A percentile compares a stretch with the other conserved stretches of the same genome.
phyloP scores from a whole-genome alignment of 2,329 filamentous ascomycete genomes.

The Curvularia verruculosa region DNA sequence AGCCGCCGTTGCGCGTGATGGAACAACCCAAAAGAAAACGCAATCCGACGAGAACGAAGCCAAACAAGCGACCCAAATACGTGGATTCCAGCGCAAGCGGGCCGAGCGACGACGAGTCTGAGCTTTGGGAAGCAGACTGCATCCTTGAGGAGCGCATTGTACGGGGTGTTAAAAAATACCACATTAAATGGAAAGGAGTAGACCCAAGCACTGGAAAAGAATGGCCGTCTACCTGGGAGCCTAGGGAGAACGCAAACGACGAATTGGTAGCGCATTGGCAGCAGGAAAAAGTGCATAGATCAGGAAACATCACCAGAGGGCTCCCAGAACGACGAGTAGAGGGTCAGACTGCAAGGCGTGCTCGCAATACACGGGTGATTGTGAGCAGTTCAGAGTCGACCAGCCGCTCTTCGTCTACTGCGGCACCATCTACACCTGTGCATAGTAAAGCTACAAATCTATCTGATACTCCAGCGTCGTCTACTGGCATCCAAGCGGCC shows the following conservation, averaged over 20 bases:
- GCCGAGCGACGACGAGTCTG: background rate
- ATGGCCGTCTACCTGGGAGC: constrained; percentile 61
- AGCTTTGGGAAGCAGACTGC: constrained; percentile 17
- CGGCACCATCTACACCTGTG: constrained; percentile 7
- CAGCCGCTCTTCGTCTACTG: background rate
- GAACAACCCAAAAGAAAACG: constrained; percentile 34
- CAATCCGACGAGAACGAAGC: constrained; percentile 12
- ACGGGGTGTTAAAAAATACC: constrained; percentile 50
- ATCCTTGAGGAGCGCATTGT: constrained; percentile 29
- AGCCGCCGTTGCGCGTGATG: constrained; percentile 37
- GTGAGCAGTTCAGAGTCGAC: constrained; percentile 25
- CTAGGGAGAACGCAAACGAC: constrained; percentile 43
- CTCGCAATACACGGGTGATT: constrained; percentile 17
- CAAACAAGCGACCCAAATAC: constrained; percentile 28
- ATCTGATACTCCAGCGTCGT: background rate
- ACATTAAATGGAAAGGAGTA: constrained; percentile 62
- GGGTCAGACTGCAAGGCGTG: constrained; percentile 3
- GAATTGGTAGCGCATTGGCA: constrained; percentile 43
- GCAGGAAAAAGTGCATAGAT: constrained; percentile 6
- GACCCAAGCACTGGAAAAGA: constrained; percentile 56
- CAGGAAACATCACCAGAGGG: constrained; percentile 1
- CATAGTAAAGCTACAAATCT: background rate
- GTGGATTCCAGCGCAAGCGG: constrained; percentile 17
- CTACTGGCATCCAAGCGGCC: background rate
- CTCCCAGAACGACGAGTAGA: background rate